Conservation (phyloP, 345 rosid species). For the Aurinia saxatilis region DNA sequence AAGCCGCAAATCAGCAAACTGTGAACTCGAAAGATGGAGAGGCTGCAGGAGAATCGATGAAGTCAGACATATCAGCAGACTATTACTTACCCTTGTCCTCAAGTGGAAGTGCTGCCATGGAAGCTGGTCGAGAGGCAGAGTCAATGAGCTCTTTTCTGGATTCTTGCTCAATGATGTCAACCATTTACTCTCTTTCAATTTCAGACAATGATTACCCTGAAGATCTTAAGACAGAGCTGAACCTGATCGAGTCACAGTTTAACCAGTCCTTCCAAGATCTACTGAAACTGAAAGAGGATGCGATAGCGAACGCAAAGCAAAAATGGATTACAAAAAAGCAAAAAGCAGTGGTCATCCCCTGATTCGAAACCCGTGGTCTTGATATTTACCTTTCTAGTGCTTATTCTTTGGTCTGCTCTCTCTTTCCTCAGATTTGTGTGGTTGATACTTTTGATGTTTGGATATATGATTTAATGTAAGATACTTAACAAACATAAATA, state of each 20-base stretch:
- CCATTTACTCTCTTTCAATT: slow-evolving; percentile 30
- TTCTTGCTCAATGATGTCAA: slow-evolving; percentile 40
- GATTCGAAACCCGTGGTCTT: background rate
- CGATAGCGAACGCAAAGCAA: slow-evolving; percentile 46
- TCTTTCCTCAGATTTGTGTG: background rate
- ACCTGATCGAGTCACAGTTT: slow-evolving; percentile 45
- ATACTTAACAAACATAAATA: slow-evolving; percentile 17
- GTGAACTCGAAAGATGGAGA: slow-evolving; percentile 19
- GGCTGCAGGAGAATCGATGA: slow-evolving; percentile 28
- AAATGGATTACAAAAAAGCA: slow-evolving; percentile 57
- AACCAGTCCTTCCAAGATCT: slow-evolving; percentile 54
- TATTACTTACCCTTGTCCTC: slow-evolving; percentile 32
- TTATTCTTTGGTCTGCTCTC: background rate
- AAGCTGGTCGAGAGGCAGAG: slow-evolving; percentile 19
- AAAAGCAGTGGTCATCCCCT: slow-evolving; percentile 18
- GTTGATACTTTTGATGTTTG: background rate
- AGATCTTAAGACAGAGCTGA: slow-evolving; percentile 48
- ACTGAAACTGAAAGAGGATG: slow-evolving; percentile 57
- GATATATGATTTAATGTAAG: slow-evolving; percentile 27
- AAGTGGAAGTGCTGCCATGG: slow-evolving; percentile 20
- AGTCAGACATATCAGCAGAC: slow-evolving; percentile 50
- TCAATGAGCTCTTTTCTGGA: slow-evolving; percentile 32
- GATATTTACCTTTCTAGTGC: background rate
- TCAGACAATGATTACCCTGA: slow-evolving; percentile 33
- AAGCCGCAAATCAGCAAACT: slow-evolving; percentile 16